phyloP scores from a whole-genome alignment of 441 rosid species.

The Geranium incanum region DNA sequence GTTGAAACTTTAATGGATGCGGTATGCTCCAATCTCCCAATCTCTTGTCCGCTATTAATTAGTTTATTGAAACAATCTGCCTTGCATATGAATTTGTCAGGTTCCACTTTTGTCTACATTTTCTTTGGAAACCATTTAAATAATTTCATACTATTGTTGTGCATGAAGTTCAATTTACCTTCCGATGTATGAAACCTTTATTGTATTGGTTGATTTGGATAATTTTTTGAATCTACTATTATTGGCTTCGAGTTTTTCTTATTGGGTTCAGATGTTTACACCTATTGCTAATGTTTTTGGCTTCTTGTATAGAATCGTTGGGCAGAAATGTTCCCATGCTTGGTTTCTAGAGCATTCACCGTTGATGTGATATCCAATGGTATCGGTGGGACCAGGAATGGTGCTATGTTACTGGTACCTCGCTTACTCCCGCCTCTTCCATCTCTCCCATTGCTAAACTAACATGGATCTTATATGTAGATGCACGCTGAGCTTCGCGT shows the following conservation, averaged over 20 bases:
- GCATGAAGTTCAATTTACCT: too few relatives aligned
- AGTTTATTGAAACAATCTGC: too few relatives aligned
- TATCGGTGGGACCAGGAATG: conserved; percentile 59
- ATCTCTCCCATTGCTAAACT: neutral
- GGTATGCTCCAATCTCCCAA: conserved; percentile 31
- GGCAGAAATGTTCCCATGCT: conserved; percentile 81
- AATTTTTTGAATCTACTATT: too few relatives aligned
- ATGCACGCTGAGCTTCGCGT: conserved; percentile 90
- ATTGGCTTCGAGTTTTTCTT: too few relatives aligned
- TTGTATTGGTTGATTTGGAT: too few relatives aligned
- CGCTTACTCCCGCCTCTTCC: neutral
- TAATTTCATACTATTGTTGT: too few relatives aligned
- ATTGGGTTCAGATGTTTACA: neutral
- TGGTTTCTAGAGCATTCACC: conserved; percentile 60
- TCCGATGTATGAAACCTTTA: too few relatives aligned
- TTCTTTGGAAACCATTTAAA: too few relatives aligned
- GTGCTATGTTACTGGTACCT: conserved; percentile 45
- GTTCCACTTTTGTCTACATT: too few relatives aligned
- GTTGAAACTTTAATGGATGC: conserved; percentile 86
- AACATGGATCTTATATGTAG: conserved; percentile 27
- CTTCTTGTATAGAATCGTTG: conserved; percentile 48
- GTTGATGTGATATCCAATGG: conserved; percentile 66
- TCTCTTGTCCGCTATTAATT: too few relatives aligned
- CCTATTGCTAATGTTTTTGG: neutral
- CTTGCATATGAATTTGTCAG: too few relatives aligned